phyloP scores from a whole-genome alignment of 1,284 basidiomycete species.

The Apiotrichum domesticum region DNA sequence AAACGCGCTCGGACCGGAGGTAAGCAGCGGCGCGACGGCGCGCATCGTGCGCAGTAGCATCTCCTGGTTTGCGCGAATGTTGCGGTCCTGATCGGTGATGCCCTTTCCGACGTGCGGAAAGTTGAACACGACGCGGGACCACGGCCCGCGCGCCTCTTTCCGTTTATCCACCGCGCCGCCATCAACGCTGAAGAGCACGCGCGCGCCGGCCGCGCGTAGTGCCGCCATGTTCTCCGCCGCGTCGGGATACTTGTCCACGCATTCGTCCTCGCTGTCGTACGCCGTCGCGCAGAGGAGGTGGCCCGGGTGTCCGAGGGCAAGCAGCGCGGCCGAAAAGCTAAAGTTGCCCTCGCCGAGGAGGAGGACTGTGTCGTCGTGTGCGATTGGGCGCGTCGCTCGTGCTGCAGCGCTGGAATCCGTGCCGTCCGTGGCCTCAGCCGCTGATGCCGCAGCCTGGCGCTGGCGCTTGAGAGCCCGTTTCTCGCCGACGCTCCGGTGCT shows the following conservation, averaged over 20 bases:
- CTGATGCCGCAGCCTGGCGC: background rate
- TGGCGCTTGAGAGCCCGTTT: slow-evolving; percentile 26
- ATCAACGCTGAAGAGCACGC: slow-evolving; percentile 78
- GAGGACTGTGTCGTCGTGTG: slow-evolving; percentile 67
- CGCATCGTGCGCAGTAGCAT: slow-evolving; percentile 80
- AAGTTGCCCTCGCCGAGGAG: slow-evolving; percentile 94
- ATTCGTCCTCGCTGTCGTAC: slow-evolving; percentile 72
- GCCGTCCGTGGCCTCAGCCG: background rate
- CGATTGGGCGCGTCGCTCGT: slow-evolving; percentile 58
- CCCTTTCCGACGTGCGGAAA: slow-evolving; percentile 94
- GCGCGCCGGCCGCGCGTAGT: slow-evolving; percentile 59
- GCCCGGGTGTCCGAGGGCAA: slow-evolving; percentile 56
- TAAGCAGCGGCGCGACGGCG: slow-evolving; percentile 63
- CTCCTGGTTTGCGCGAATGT: slow-evolving; percentile 84
- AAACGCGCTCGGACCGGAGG: slow-evolving; percentile 49
- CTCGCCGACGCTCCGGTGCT: slow-evolving; percentile 14
- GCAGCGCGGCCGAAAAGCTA: slow-evolving; percentile 75
- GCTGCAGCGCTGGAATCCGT: background rate
- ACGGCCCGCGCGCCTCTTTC: slow-evolving; percentile 38
- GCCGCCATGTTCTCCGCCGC: slow-evolving; percentile 58
- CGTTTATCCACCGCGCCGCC: slow-evolving; percentile 64
- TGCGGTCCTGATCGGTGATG: slow-evolving; percentile 89
- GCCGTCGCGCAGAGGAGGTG: slow-evolving; percentile 76
- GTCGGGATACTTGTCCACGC: slow-evolving; percentile 79
- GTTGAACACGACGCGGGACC: slow-evolving; percentile 84